phyloP scores from a whole-genome alignment of 78 protist species.

The Planoprotostelium fungivorum region DNA sequence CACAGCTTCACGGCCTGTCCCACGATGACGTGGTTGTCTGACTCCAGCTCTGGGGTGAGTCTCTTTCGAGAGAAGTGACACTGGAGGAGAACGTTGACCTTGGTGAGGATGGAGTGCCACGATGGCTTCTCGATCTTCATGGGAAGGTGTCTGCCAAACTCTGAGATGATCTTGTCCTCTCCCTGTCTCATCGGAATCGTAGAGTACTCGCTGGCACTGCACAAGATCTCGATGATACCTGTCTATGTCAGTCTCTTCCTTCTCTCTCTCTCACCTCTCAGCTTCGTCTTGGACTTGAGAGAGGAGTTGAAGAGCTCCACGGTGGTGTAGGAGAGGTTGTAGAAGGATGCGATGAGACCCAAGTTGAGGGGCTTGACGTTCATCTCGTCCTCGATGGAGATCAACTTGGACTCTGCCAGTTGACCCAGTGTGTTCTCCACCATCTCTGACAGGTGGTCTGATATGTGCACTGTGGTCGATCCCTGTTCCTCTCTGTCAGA shows the following conservation, averaged over 20 bases:
- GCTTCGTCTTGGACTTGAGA: slow-evolving; percentile 67
- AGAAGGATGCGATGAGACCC: slow-evolving; percentile 93
- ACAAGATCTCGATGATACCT: slow-evolving; percentile 49
- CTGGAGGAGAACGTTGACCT: slow-evolving; percentile 88
- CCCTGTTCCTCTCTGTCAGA: neutral
- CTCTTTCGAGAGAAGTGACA: slow-evolving; percentile 74
- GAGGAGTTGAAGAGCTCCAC: slow-evolving; percentile 64
- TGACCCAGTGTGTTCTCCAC: slow-evolving; percentile 59
- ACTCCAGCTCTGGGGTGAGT: slow-evolving; percentile 43
- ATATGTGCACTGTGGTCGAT: neutral
- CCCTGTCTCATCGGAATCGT: slow-evolving; percentile 97
- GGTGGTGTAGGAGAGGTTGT: slow-evolving; percentile 89
- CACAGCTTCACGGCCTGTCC: slow-evolving; percentile 28
- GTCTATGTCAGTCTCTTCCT: slow-evolving; percentile 12
- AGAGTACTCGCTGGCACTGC: slow-evolving; percentile 71
- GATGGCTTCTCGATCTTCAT: slow-evolving; percentile 6
- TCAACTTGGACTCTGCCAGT: slow-evolving; percentile 35
- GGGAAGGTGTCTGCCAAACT: slow-evolving; percentile 70
- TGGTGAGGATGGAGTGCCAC: slow-evolving; percentile 78
- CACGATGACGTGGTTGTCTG: slow-evolving; percentile 24
- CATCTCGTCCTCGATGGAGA: slow-evolving; percentile 20
- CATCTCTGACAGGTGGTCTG: slow-evolving; percentile 60
- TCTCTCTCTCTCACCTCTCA: slow-evolving; percentile 51
- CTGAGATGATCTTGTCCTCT: slow-evolving; percentile 91
- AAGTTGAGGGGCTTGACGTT: slow-evolving; percentile 55